A percentile compares a stretch with the other conserved stretches of the same genome.
Evolutionary conservation across 768 basidiomycete species (phyloP).

Genomic region (Gyrodon lividus): DNA sequence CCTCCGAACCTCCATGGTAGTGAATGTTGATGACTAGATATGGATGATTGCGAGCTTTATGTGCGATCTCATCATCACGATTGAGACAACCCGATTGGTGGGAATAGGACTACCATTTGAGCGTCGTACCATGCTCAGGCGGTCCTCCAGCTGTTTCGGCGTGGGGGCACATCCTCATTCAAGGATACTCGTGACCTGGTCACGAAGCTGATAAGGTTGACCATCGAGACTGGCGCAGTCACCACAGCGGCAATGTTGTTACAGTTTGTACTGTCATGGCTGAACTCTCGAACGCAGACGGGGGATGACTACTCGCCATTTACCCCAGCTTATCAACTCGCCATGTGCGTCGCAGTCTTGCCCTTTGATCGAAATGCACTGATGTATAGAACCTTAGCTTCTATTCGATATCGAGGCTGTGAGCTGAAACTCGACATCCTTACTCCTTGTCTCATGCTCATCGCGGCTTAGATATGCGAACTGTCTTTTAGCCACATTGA

Average conservation of each 20-base stretch:
- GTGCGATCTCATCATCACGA: neutral
- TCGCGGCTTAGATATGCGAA: slow-evolving; percentile 9
- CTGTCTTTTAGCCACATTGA: slow-evolving; percentile 8
- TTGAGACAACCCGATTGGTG: neutral
- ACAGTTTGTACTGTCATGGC: neutral
- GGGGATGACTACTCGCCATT: no score
- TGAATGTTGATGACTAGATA: no score
- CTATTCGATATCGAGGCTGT: neutral
- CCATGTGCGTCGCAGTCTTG: no score
- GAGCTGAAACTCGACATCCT: neutral
- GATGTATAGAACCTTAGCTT: neutral
- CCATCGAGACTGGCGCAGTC: slow-evolving; percentile 1
- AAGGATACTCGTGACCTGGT: neutral
- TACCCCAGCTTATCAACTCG: no score
- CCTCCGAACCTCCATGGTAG: no score
- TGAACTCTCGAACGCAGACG: neutral
- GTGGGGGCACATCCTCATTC: neutral
- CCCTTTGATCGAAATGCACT: neutral
- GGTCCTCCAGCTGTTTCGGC: neutral
- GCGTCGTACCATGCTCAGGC: neutral
- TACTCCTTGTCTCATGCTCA: no score
- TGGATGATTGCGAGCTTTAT: neutral
- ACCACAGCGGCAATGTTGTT: neutral
- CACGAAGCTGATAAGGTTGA: neutral
- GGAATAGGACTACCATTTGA: neutral